A percentile compares a stretch with the other conserved stretches of the same genome.
phyloP scores from a whole-genome alignment of 1,284 basidiomycete genomes.

The Puccinia polysora region DNA sequence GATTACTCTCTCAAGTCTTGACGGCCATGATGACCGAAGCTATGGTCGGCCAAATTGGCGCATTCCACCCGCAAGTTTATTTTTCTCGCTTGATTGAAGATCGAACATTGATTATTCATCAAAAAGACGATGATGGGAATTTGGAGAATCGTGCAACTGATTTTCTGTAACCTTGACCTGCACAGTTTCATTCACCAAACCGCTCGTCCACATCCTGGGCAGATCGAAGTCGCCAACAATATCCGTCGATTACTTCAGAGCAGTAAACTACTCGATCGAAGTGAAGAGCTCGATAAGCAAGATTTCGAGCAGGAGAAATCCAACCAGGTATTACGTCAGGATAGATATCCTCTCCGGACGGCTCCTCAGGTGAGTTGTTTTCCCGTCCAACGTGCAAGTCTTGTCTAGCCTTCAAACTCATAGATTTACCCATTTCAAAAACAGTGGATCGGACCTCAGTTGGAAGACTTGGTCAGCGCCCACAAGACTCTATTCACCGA shows the following conservation, averaged over 20 bases:
- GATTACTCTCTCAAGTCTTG: slow-evolving; percentile 67
- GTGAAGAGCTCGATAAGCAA: slow-evolving; percentile 61
- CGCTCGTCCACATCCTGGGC: slow-evolving; percentile 77
- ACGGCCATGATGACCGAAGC: slow-evolving; percentile 85
- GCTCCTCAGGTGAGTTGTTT: slow-evolving; percentile 63
- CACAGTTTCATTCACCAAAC: slow-evolving; percentile 70
- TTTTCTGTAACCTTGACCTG: too few species aligned
- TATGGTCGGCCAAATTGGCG: slow-evolving; percentile 65
- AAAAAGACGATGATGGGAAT: too few species aligned
- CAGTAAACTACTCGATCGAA: slow-evolving; percentile 63
- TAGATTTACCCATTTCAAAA: background rate
- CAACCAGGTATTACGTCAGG: slow-evolving; percentile 66
- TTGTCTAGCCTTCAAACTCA: background rate
- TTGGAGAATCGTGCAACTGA: too few species aligned
- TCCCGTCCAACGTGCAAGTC: too few species aligned
- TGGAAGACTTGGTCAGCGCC: slow-evolving; percentile 71
- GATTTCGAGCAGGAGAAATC: slow-evolving; percentile 62
- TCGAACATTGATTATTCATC: background rate
- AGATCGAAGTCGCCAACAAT: slow-evolving; percentile 68
- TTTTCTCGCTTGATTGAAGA: background rate
- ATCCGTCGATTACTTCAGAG: slow-evolving; percentile 68
- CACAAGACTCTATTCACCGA: slow-evolving; percentile 66
- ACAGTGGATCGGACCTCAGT: slow-evolving; percentile 72
- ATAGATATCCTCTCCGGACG: slow-evolving; percentile 72
- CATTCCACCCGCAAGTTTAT: slow-evolving; percentile 60